Base-by-base conservation (phyloP, 2,329 filamentous ascomycete genomes). In the Colletotrichum gloeosporioides region DNA sequence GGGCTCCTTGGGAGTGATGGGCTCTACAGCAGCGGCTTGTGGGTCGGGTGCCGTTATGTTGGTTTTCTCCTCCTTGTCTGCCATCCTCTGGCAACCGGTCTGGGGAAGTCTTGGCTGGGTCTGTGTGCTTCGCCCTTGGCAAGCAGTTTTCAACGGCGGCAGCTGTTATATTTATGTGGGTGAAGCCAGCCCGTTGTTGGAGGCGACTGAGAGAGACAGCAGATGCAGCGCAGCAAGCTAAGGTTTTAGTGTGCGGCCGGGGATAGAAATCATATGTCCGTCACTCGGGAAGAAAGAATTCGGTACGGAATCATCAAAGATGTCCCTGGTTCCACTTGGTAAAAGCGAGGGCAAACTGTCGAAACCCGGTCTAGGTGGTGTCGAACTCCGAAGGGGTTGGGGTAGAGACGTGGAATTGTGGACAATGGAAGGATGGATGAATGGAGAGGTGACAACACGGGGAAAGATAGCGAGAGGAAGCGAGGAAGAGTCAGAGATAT, bases 21-120 rank as follows among this genome's bases (percentile, higher is more conserved):
- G 80, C n/a, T 83, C 78, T 29, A 82, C 71, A n/a, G 80, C 77
- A 64, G 81, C 81, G 55, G 81, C 82, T 61, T 80, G 77, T 61
- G 78, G 76, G 77, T 84, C 82, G 39, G 81, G 78, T 36, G 82
- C 80, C 73, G 79, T 81, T 49, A 76, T 65, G 59, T 76, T 74
- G 36, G 65, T 69, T 68, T 76, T 76, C 74, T 80, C 79, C 63
- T 81, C 80, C 73, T 82, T 83, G 55, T 80, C 81, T 69, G 74
- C 71, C 74, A 76, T 76, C 32, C 31, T 76, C 64, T 65, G 49
- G 65, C 71, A 53, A 61, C 61, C 61, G 64, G 18, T 34, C 64
- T 27, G 25, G 31, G 29, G 15, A 62, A 62, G 34, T 55, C 59
- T 59, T 49, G 59, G 49, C 61, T 49, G 18, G 18, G 36, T 63